A percentile compares a stretch with the other conserved stretches of the same genome.
Evolutionary conservation across 2,329 filamentous ascomycete genomes (phyloP).

Genomic region (Xylaria hypoxylon): DNA sequence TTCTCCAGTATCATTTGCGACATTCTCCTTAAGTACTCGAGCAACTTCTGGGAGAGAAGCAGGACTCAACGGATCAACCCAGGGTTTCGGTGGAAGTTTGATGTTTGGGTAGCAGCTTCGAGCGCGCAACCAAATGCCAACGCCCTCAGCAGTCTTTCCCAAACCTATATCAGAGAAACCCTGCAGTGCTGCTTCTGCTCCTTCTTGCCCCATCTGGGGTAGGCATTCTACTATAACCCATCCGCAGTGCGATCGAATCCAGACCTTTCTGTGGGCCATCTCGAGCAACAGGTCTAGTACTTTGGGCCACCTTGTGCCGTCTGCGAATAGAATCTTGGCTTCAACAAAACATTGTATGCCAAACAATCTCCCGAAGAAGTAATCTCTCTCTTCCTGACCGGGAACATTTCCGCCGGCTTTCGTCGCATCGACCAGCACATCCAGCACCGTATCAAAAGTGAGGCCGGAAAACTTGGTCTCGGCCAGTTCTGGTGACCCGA

Average conservation of each 20-base stretch:
- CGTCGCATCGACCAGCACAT: constrained; percentile 67
- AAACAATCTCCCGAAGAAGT: constrained; percentile 86
- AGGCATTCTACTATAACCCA: constrained; percentile 82
- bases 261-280: constrained; percentile 83
- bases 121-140: constrained; percentile 86
- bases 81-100: constrained; percentile 75
- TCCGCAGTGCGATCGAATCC: constrained; percentile 89
- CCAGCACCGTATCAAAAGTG: constrained; percentile 67
- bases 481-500: constrained; percentile 62
- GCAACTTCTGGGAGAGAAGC: constrained; percentile 77
- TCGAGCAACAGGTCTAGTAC: constrained; percentile 80
- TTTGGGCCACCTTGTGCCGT: constrained; percentile 69
- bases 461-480: constrained; percentile 63
- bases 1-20: constrained; percentile 64
- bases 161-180: constrained; percentile 73
- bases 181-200: constrained; percentile 71
- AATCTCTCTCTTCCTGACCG: constrained; percentile 84
- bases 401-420: constrained; percentile 64
- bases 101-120: constrained; percentile 72
- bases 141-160: constrained; percentile 85
- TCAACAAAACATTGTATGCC: constrained; percentile 88
- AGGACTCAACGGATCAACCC: constrained; percentile 80
- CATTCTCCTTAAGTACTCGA: constrained; percentile 82
- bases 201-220: constrained; percentile 68
- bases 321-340: constrained; percentile 76